Evolutionary conservation across 164 flowering plant species (phyloP).

Genomic region (Brasenia schreberi): DNA sequence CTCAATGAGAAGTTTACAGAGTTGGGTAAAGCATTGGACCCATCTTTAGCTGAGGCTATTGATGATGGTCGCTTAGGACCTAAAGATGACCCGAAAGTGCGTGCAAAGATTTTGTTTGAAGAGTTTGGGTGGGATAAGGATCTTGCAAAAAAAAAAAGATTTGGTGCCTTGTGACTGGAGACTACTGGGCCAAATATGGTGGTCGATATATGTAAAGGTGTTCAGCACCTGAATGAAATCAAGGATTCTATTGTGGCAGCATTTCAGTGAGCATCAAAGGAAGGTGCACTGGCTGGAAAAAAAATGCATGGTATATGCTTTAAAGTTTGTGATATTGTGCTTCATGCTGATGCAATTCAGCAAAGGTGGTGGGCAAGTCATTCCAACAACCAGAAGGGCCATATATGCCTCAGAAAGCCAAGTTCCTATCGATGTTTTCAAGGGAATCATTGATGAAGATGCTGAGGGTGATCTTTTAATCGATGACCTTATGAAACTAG

Average conservation of each 20-base stretch:
- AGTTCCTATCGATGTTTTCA: too few species aligned
- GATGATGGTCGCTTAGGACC: slow-evolving; percentile 16
- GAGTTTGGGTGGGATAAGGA: slow-evolving; percentile 14
- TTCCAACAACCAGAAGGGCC: slow-evolving; percentile 12
- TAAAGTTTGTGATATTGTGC: too few species aligned
- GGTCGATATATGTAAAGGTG: slow-evolving; percentile 14
- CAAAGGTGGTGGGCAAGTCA: not conserved
- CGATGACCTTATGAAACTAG: too few species aligned
- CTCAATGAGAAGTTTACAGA: too few species aligned
- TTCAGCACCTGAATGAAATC: slow-evolving; percentile 12
- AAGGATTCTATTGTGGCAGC: slow-evolving; percentile 12
- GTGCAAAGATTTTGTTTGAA: slow-evolving; percentile 8
- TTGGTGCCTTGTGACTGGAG: slow-evolving; percentile 13
- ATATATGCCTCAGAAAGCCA: slow-evolving; percentile 1
- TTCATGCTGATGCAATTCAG: too few species aligned
- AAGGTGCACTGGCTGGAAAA: too few species aligned
- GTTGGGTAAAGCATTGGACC: too few species aligned
- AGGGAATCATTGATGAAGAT: too few species aligned
- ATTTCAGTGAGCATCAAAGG: slow-evolving; percentile 15
- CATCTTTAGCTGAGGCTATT: slow-evolving; percentile 11
- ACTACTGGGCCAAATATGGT: slow-evolving; percentile 15
- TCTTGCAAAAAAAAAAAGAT: slow-evolving; percentile 5
- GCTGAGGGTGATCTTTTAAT: too few species aligned
- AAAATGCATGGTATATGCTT: too few species aligned
- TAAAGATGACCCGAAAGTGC: slow-evolving; percentile 11